These are phyloP conservation scores for Acidomyces sp. DNA, from an alignment of 495 filamentous ascomycete species.

Conservation along the genomic window DNA sequence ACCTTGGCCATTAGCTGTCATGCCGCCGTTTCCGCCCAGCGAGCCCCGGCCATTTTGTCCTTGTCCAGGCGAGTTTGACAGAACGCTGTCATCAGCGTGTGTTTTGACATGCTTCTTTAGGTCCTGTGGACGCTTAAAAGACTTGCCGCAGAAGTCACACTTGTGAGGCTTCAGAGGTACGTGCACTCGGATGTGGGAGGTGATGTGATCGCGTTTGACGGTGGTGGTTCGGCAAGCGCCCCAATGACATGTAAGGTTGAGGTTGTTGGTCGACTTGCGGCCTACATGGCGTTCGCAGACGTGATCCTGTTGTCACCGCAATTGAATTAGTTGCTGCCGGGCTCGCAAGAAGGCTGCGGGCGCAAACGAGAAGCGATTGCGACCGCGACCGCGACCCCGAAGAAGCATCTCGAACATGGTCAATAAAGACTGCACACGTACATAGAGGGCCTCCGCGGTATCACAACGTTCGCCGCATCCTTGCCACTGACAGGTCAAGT, in stretches of 20 bases:
- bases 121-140: slow-evolving; percentile 98
- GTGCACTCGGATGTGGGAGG: slow-evolving; percentile 96
- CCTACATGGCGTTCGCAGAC: slow-evolving; percentile 98
- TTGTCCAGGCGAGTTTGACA: slow-evolving; percentile 64
- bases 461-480: slow-evolving; percentile 70
- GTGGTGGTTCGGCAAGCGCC: slow-evolving; percentile 89
- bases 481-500: slow-evolving; percentile 64
- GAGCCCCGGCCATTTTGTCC: slow-evolving; percentile 31
- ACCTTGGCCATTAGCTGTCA: slow-evolving; percentile 41
- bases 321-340: no score
- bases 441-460: slow-evolving; percentile 76
- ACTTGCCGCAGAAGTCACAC: slow-evolving; percentile 96
- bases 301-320: slow-evolving; percentile 67
- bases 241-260: slow-evolving; percentile 96
- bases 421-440: no score
- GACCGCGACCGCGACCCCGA: no score
- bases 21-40: slow-evolving; percentile 41
- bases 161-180: slow-evolving; percentile 97
- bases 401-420: no score
- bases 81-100: slow-evolving; percentile 94
- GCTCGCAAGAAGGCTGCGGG: no score
- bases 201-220: slow-evolving; percentile 98
- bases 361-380: no score
- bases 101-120: slow-evolving; percentile 99
- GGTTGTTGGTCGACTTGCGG: slow-evolving; percentile 96